These are phyloP conservation scores for Sarocladiaceae sp. DNA, from an alignment of 2,329 filamentous ascomycete genomes.

Conservation along the genomic window DNA sequence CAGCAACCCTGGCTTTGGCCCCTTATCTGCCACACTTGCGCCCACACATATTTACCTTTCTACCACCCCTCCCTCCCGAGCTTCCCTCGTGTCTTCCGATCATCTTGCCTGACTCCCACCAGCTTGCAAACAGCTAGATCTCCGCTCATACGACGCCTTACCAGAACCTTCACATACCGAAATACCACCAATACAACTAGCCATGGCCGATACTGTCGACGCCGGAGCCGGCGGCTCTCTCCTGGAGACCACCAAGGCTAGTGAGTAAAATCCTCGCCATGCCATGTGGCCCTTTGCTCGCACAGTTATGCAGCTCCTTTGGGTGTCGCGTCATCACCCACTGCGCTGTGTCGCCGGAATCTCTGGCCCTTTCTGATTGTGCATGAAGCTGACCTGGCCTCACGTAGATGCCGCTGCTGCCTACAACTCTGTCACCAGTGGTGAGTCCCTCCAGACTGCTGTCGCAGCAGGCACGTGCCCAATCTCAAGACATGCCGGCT, in stretches of 20 bases:
- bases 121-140: not conserved
- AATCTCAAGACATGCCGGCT: not conserved
- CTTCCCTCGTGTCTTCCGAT: not conserved
- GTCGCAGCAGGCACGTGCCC: not conserved
- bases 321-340: not conserved
- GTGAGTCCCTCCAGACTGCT: constrained; percentile 26
- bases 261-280: constrained; percentile 41
- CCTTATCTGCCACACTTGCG: constrained; percentile 5
- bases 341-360: too few species aligned
- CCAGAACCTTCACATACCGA: not conserved
- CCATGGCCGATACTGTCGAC: constrained; percentile 37
- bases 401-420: constrained; percentile 44
- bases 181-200: not conserved
- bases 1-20: not conserved
- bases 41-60: constrained; percentile 1
- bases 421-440: constrained; percentile 43
- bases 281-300: constrained; percentile 11
- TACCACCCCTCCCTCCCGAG: not conserved
- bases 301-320: not conserved
- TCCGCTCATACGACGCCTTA: too few species aligned
- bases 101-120: constrained; percentile 5
- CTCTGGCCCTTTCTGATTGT: not conserved
- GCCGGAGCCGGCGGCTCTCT: constrained; percentile 42
- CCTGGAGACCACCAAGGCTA: constrained; percentile 44
- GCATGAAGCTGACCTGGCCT: not conserved